Evolutionary conservation across 1,284 basidiomycete species (phyloP).

Genomic region (Apiotrichum veenhuisii): DNA sequence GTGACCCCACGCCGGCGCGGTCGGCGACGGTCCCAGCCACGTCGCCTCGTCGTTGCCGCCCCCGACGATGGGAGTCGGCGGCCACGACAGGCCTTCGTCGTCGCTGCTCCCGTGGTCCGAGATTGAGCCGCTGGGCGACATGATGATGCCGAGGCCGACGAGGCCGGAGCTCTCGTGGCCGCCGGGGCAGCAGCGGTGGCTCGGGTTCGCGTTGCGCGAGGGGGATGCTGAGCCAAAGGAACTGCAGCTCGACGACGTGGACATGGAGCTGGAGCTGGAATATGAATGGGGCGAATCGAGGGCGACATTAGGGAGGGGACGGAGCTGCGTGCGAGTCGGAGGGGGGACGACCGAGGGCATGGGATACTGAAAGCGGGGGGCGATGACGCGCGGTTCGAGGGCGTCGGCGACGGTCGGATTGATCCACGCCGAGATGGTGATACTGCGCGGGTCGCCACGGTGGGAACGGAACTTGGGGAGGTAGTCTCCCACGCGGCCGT

Average conservation of each 20-base stretch:
- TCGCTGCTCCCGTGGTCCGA: constrained; percentile 14
- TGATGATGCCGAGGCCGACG: constrained; percentile 20
- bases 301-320: background rate
- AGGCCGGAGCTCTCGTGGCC: constrained; percentile 8
- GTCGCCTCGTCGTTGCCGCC: background rate
- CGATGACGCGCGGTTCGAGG: constrained; percentile 8
- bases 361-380: constrained; percentile 20
- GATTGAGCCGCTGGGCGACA: constrained; percentile 6
- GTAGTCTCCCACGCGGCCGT: constrained; percentile 30
- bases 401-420: constrained; percentile 18
- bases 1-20: background rate
- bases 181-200: constrained; percentile 8
- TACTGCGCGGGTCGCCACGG: constrained; percentile 31
- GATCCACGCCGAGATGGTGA: constrained; percentile 43
- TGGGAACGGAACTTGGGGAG: constrained; percentile 24
- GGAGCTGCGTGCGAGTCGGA: background rate
- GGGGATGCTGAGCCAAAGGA: background rate
- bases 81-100: constrained; percentile 16
- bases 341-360: constrained; percentile 8
- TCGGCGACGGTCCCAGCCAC: background rate
- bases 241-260: background rate
- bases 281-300: background rate
- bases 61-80: constrained; percentile 15
- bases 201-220: background rate
- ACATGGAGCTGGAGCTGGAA: background rate